Evolutionary conservation across 1,284 basidiomycete genomes (phyloP).

Genomic region (Rugosomyces carneus): DNA sequence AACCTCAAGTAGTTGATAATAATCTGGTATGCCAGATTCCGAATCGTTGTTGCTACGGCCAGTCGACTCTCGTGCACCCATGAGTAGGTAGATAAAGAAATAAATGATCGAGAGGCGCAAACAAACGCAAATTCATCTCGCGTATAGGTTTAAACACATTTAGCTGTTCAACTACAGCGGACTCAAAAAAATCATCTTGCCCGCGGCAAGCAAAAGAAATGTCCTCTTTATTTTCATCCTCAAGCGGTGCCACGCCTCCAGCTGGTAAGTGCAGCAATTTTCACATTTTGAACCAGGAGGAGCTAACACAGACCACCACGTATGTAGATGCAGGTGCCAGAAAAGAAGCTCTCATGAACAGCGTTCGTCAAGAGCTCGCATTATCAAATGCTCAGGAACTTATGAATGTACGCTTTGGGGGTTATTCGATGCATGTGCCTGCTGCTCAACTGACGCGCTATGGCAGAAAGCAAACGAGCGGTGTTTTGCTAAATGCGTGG

Average conservation of each 20-base stretch:
- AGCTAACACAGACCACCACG: not conserved
- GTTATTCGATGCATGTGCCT: constrained; percentile 2
- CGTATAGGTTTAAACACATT: too few relatives aligned
- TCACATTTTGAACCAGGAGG: not conserved
- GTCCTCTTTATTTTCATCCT: constrained; percentile 45
- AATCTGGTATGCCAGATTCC: constrained; percentile 44
- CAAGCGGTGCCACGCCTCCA: constrained; percentile 21
- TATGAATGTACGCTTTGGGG: constrained; percentile 52
- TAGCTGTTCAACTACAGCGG: too few relatives aligned
- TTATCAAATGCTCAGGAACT: constrained; percentile 76
- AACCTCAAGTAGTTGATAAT: constrained; percentile 77
- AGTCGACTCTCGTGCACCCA: constrained; percentile 70
- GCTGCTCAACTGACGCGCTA: not conserved
- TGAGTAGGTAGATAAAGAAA: too few relatives aligned
- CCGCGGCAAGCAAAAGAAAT: constrained; percentile 22
- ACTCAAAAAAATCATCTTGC: too few relatives aligned
- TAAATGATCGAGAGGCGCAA: not conserved
- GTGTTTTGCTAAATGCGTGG: constrained; percentile 72
- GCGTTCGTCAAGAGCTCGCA: constrained; percentile 66
- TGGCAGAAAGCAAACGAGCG: constrained; percentile 69
- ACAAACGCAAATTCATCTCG: constrained; percentile 11
- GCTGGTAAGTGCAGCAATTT: constrained; percentile 24
- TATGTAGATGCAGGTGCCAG: constrained; percentile 47
- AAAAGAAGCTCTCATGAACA: constrained; percentile 68
- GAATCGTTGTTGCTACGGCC: constrained; percentile 28